Evolutionary conservation across 2,329 filamentous ascomycete species (phyloP).

Genomic region (Fusarium sp.): DNA sequence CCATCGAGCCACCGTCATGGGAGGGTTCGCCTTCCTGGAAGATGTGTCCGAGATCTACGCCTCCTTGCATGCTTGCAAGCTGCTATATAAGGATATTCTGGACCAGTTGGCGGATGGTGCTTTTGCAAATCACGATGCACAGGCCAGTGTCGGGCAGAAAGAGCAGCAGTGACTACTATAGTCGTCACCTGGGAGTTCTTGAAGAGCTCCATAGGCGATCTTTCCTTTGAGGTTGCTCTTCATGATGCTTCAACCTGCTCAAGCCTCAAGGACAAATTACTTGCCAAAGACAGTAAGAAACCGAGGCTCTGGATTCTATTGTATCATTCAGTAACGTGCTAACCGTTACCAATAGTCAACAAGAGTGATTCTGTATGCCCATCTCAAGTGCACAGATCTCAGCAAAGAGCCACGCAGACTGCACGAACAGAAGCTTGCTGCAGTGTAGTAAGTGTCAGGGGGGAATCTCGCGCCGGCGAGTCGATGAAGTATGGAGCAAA

Average conservation of each 20-base stretch:
- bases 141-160: background rate
- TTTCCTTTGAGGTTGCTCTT: background rate
- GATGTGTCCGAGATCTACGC: background rate
- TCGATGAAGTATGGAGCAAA: background rate
- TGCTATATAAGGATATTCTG: constrained; percentile 2
- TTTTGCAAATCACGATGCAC: background rate
- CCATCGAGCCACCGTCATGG: background rate
- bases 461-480: background rate
- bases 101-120: background rate
- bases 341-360: background rate
- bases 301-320: background rate
- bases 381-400: background rate
- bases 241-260: background rate
- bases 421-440: background rate
- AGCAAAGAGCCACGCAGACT: background rate
- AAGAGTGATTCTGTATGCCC: background rate
- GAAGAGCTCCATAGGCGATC: background rate
- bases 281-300: background rate
- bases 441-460: background rate
- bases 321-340: background rate
- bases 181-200: background rate
- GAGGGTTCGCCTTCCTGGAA: background rate
- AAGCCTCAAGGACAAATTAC: background rate
- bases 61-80: background rate
- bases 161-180: background rate